Conservation (phyloP, 345 rosid species). For the Aurinia saxatilis region DNA sequence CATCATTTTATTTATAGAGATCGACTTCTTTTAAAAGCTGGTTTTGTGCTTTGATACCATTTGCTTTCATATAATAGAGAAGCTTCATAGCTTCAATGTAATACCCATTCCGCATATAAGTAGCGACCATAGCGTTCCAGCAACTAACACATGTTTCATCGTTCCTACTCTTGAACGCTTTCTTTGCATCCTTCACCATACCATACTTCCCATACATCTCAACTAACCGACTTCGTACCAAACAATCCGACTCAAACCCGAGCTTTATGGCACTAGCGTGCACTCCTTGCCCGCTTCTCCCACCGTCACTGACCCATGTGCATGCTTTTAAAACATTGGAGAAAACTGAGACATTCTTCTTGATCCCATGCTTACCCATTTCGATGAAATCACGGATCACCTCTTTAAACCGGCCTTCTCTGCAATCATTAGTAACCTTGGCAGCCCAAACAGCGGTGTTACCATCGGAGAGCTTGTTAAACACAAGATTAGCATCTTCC, state of each 20-base stretch:
- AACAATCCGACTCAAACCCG: constrained; percentile 40
- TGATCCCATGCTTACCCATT: constrained; percentile 42
- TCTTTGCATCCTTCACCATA: constrained; percentile 41
- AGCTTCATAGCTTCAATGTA: constrained; percentile 52
- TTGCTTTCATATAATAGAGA: constrained; percentile 58
- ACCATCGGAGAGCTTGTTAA: constrained; percentile 28
- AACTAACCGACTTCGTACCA: constrained; percentile 43
- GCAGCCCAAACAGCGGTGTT: constrained; percentile 44
- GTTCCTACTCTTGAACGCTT: constrained; percentile 30
- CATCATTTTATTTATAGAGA: constrained; percentile 20
- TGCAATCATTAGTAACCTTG: constrained; percentile 45
- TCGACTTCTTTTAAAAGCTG: constrained; percentile 12
- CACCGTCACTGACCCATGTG: constrained; percentile 39
- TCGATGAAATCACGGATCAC: constrained; percentile 41
- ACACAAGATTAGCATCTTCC: constrained; percentile 38
- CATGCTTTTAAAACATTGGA: constrained; percentile 53
- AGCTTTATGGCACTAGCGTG: constrained; percentile 53
- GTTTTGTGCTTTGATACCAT: constrained; percentile 36
- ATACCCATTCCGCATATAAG: constrained; percentile 40
- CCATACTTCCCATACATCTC: constrained; percentile 60
- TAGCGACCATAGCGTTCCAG: constrained; percentile 53
- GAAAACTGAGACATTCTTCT: constrained; percentile 33
- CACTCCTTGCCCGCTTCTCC: constrained; percentile 45
- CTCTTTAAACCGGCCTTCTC: constrained; percentile 35
- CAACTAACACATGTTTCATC: constrained; percentile 14